Conservation (phyloP, 2,329 filamentous ascomycete genomes). For the Zymoseptoria tritici region DNA sequence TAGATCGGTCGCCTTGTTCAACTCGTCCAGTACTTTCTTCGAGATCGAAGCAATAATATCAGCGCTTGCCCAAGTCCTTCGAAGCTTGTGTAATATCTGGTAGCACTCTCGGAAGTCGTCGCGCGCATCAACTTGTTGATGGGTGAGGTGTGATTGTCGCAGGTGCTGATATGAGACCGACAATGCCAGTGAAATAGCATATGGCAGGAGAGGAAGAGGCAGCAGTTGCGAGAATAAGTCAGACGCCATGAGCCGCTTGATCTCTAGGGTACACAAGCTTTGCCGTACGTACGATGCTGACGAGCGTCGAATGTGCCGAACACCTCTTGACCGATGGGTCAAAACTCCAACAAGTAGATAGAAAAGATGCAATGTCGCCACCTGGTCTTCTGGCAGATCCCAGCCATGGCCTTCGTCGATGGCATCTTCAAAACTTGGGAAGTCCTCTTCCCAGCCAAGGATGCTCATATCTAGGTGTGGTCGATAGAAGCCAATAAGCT, state of each 20-base stretch:
- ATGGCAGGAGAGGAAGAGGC: slow-evolving; percentile 49
- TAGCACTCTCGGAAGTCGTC: slow-evolving; percentile 40
- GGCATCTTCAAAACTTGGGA: slow-evolving; percentile 18
- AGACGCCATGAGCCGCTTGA: slow-evolving; percentile 43
- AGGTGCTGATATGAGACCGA: slow-evolving; percentile 52
- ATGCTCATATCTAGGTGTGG: slow-evolving; percentile 34
- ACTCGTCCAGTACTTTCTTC: slow-evolving; percentile 26
- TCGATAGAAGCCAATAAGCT: slow-evolving; percentile 42
- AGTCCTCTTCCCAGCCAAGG: slow-evolving; percentile 42
- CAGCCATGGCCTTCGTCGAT: slow-evolving; percentile 34
- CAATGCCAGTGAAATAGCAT: slow-evolving; percentile 48
- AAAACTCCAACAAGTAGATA: slow-evolving; percentile 52
- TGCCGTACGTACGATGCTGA: slow-evolving; percentile 48
- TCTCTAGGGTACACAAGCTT: slow-evolving; percentile 48
- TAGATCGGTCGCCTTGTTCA: slow-evolving; percentile 23
- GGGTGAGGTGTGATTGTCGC: slow-evolving; percentile 44
- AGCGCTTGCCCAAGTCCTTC: slow-evolving; percentile 40
- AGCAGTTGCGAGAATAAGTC: slow-evolving; percentile 40
- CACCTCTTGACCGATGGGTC: slow-evolving; percentile 45
- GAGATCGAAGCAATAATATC: slow-evolving; percentile 37
- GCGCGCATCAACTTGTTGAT: slow-evolving; percentile 41
- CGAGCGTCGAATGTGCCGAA: slow-evolving; percentile 36
- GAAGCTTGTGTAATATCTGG: slow-evolving; percentile 36
- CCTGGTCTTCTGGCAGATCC: slow-evolving; percentile 33
- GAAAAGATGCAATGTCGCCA: slow-evolving; percentile 47